A percentile compares a stretch with the other conserved stretches of the same genome.
These are phyloP conservation scores for Plasmodium gallinaceum DNA, from an alignment of 169 alveolate genomes.

Conservation along the genomic window DNA sequence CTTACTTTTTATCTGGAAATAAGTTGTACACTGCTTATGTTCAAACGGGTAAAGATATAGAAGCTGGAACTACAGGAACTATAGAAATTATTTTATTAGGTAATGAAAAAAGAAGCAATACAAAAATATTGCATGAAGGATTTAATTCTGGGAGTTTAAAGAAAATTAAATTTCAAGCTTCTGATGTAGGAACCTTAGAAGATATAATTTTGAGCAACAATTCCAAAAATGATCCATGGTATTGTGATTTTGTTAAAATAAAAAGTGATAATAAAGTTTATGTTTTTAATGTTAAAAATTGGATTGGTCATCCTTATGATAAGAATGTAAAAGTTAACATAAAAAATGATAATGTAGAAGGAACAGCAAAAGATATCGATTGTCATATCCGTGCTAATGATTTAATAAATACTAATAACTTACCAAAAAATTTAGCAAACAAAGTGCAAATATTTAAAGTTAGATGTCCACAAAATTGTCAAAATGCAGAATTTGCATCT, in stretches of 20 bases:
- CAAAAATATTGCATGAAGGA: conserved; percentile 83
- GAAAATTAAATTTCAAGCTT: conserved; percentile 87
- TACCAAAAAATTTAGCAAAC: conserved; percentile 37
- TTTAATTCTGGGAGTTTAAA: conserved; percentile 82
- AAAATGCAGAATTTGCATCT: conserved; percentile 81
- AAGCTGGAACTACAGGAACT: conserved; percentile 88
- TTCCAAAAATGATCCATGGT: conserved; percentile 89
- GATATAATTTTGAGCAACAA: conserved; percentile 86
- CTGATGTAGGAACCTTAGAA: conserved; percentile 89
- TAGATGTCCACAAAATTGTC: conserved; percentile 90
- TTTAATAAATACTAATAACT: conserved; percentile 78
- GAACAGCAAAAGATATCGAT: conserved; percentile 89
- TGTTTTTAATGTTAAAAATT: conserved; percentile 87
- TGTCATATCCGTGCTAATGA: conserved; percentile 89
- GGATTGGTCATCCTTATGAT: conserved; percentile 90
- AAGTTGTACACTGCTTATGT: conserved; percentile 83
- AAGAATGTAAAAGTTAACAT: conserved; percentile 81
- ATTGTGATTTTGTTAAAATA: conserved; percentile 87
- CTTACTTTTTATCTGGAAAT: conserved; percentile 75
- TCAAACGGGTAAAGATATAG: conserved; percentile 86
- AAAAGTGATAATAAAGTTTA: conserved; percentile 80
- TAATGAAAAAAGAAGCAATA: conserved; percentile 85
- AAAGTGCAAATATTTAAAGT: conserved; percentile 84
- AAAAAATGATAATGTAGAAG: conserved; percentile 80
- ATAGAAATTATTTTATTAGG: conserved; percentile 86